Evolutionary conservation across 2,329 filamentous ascomycete species (phyloP), one percentile per base, ranked within the genome.

Genomic region (Botrytis fragariae): DNA sequence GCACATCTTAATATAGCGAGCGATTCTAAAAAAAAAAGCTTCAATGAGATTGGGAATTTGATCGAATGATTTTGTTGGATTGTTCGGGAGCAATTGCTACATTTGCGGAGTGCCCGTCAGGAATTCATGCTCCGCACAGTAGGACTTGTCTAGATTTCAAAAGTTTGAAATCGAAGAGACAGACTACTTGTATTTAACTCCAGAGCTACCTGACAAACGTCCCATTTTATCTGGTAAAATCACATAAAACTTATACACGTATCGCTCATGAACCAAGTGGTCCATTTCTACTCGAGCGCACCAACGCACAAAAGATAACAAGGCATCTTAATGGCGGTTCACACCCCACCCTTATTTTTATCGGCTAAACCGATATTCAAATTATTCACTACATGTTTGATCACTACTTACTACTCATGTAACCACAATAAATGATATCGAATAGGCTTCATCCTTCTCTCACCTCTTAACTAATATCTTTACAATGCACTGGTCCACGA

Each of bases 221-320:
- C 18, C 35, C 20, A 16, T 48, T 18, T 37, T 18, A 60, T 45
- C n/a, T 44, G 48, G 20, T 20, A 29, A n/a, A 39, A 59, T 18
- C 42, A 67, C 42, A 68, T 37, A 20, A 67, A 29, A 37, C 60
- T 72, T 29, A 59, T 60, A 59, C 70, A 72, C 70, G 70, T 72
- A 72, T 72, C 22, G 8, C 22, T 65, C 48, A 63, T 59, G 16
- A 29, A 68, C 70, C 48, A 68, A 68, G 48, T 72, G 48, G 62
- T 72, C 32, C 42, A 39, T 45, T 32, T 48, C 32, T 60, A 60
- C 62, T 72, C 39, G 62, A 59, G 45, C 62, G 35, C 61, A 37
- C 68, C 61, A 72, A 72, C 62, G 51, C 62, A 72, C 67, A 44
- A 32, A 37, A 60, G 51, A 44, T 60, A 61, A 68, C 35, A 18